phyloP scores from a whole-genome alignment of 192 early-diverging fungal species.

The Entomortierella parvispora region DNA sequence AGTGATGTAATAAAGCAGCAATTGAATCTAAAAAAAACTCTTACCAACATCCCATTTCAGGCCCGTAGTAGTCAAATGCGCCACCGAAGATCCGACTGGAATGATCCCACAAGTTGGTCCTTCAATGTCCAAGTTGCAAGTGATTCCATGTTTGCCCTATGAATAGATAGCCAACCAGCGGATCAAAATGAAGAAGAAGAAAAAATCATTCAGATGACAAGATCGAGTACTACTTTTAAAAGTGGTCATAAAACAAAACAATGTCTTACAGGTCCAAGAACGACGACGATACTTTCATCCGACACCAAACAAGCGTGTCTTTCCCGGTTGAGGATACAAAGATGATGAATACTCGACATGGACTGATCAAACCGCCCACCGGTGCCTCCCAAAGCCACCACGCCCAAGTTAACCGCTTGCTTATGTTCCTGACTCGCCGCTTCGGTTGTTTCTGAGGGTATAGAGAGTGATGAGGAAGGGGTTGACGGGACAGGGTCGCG shows the following conservation, averaged over 20 bases:
- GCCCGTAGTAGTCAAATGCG: conserved; percentile 75
- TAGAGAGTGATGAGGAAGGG: not conserved
- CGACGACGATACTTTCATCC: conserved; percentile 78
- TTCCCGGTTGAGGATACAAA: conserved; percentile 70
- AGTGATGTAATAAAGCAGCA: not conserved
- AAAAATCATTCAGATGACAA: not conserved
- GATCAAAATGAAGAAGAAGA: conserved; percentile 5
- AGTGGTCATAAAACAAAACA: not conserved
- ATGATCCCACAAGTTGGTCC: conserved; percentile 91
- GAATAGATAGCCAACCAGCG: not conserved
- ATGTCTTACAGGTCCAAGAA: conserved; percentile 68
- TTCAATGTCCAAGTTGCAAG: conserved; percentile 69
- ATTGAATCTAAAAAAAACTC: conserved; percentile 3
- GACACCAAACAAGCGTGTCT: conserved; percentile 73
- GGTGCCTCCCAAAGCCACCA: conserved; percentile 85
- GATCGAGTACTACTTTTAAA: not conserved
- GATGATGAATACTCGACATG: conserved; percentile 79
- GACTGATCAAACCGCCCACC: conserved; percentile 93
- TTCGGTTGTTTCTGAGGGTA: not conserved
- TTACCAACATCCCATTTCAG: conserved; percentile 88
- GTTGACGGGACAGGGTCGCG: conserved; percentile 39
- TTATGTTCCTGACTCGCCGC: conserved; percentile 10
- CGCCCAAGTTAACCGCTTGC: conserved; percentile 29
- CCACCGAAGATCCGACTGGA: conserved; percentile 75
- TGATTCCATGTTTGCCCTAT: conserved; percentile 75